phyloP scores from a whole-genome alignment of 176 grass and related monocot species.

The Panicum miliaceum region DNA sequence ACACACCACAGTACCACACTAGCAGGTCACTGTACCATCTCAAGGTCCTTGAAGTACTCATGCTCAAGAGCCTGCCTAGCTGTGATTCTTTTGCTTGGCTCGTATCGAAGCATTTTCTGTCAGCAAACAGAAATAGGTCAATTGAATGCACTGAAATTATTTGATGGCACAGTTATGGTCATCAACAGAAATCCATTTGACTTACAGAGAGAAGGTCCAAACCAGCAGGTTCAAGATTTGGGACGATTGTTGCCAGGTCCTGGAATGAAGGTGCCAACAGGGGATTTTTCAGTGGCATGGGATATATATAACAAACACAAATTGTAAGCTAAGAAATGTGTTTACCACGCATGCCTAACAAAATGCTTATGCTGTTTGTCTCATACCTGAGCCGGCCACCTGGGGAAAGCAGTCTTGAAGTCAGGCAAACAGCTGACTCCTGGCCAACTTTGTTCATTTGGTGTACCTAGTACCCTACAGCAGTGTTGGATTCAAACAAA shows the following conservation, averaged over 20 bases:
- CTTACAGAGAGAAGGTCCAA: slow-evolving; percentile 92
- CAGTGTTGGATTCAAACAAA: slow-evolving; percentile 1
- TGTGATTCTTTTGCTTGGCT: slow-evolving; percentile 89
- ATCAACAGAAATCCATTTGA: slow-evolving; percentile 10
- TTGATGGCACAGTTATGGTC: not conserved
- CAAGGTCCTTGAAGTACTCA: slow-evolving; percentile 90
- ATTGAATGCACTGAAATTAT: not conserved
- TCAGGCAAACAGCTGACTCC: slow-evolving; percentile 79
- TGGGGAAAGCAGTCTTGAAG: slow-evolving; percentile 95
- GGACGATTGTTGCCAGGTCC: slow-evolving; percentile 70
- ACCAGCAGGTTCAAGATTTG: slow-evolving; percentile 77
- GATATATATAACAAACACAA: slow-evolving; percentile 1
- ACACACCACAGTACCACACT: slow-evolving; percentile 26
- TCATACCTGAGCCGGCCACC: slow-evolving; percentile 76
- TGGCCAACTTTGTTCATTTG: slow-evolving; percentile 93
- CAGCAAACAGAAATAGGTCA: slow-evolving; percentile 21
- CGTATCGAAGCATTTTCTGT: slow-evolving; percentile 88
- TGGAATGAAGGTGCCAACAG: slow-evolving; percentile 42
- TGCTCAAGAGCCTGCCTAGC: slow-evolving; percentile 80
- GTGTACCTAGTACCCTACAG: slow-evolving; percentile 81
- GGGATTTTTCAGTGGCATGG: slow-evolving; percentile 22
- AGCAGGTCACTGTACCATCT: slow-evolving; percentile 60
- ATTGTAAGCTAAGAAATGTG: not conserved
- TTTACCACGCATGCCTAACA: not conserved
- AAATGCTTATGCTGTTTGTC: slow-evolving; percentile 25